Percentiles rank a stretch among this genome's conserved stretches.
Evolutionary conservation across 345 rosid genomes (phyloP).

Genomic region (Linum lewisii): DNA sequence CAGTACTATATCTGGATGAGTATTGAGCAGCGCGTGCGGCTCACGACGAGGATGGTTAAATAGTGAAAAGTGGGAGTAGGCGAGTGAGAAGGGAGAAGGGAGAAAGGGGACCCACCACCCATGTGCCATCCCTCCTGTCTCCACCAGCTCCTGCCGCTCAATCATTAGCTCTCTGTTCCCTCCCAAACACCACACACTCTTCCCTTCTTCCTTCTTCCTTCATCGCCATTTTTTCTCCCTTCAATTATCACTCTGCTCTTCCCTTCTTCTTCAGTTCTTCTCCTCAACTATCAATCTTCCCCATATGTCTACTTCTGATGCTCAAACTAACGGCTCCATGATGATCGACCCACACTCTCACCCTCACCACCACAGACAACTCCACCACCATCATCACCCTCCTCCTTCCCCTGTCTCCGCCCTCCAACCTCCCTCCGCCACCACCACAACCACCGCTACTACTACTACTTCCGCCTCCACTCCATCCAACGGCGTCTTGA

Average conservation of each 20-base stretch:
- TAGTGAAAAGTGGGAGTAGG: neutral
- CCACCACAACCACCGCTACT: too few species aligned
- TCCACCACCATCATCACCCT: neutral
- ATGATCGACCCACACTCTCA: constrained; percentile 34
- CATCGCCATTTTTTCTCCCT: neutral
- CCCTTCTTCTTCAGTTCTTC: neutral
- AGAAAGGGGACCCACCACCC: constrained; percentile 70
- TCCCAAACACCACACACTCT: constrained; percentile 9
- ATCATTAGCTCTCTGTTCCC: constrained; percentile 52
- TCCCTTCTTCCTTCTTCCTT: constrained; percentile 2
- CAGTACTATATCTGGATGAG: neutral
- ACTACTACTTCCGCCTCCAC: constrained; percentile 11
- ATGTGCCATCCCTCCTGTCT: constrained; percentile 98
- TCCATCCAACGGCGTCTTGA: constrained; percentile 39
- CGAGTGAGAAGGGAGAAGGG: neutral
- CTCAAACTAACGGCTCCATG: constrained; percentile 34
- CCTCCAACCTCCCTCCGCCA: too few species aligned
- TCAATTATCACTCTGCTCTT: neutral
- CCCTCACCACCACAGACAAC: neutral
- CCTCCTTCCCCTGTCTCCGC: neutral
- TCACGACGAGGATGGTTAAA: neutral
- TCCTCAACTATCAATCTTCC: neutral
- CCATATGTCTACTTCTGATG: constrained; percentile 50
- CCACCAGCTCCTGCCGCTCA: constrained; percentile 99
- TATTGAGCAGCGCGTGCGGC: neutral